Evolutionary conservation across 345 rosid species (phyloP).

Genomic region (Eutrema japonicum): DNA sequence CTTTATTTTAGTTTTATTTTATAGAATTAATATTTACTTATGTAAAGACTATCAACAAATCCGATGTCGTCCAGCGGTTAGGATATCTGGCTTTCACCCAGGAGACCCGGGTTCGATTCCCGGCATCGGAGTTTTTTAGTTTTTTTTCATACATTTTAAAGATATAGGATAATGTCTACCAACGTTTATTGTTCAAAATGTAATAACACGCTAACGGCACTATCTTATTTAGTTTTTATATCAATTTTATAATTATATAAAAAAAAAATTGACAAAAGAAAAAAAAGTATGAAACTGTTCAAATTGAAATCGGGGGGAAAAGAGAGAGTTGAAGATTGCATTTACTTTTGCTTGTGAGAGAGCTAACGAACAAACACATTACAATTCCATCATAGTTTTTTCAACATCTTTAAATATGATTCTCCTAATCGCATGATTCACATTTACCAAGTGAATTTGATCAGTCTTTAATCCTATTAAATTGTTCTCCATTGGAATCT

Average conservation of each 20-base stretch:
- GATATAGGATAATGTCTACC: no score
- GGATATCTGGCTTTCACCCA: constrained; percentile 99
- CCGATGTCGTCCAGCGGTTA: constrained; percentile 98
- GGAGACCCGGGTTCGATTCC: constrained; percentile 99
- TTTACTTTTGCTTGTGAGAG: constrained; percentile 27
- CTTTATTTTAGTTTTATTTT: no score
- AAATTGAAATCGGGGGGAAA: background rate
- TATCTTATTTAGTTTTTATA: background rate
- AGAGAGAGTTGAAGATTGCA: constrained; percentile 19
- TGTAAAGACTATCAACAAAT: background rate
- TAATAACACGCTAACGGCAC: background rate
- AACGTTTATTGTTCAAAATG: background rate
- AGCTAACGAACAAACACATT: constrained; percentile 15
- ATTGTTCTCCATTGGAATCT: constrained; percentile 26
- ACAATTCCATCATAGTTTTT: constrained; percentile 17
- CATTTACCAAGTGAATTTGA: constrained; percentile 3
- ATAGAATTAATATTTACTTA: no score
- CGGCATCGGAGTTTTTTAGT: constrained; percentile 66
- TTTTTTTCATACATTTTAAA: background rate
- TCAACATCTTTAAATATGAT: constrained; percentile 2
- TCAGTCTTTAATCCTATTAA: constrained; percentile 24
- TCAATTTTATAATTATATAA: background rate
- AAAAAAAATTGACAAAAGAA: background rate
- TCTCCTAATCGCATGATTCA: constrained; percentile 27
- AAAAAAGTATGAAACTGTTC: background rate